These are phyloP conservation scores for Rhodomyrtus psidioides DNA, from an alignment of 441 rosid genomes.

Conservation along the genomic window DNA sequence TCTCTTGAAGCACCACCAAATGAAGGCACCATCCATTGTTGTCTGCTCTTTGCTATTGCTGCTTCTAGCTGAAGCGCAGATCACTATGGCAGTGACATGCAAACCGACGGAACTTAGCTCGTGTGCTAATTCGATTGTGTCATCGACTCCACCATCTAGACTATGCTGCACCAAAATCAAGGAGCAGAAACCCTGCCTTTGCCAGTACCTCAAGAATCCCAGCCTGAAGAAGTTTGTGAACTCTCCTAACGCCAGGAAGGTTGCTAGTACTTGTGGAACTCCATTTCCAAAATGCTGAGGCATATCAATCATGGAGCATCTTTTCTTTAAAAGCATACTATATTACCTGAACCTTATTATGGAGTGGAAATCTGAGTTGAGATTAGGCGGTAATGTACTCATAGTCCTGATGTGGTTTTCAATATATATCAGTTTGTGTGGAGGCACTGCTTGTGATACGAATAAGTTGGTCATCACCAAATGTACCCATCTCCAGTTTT, in stretches of 20 bases:
- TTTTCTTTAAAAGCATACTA: not conserved
- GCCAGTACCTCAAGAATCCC: constrained; percentile 71
- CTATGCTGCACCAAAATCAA: constrained; percentile 74
- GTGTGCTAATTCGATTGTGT: constrained; percentile 56
- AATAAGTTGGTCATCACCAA: not conserved
- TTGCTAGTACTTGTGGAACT: constrained; percentile 60
- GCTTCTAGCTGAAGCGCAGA: constrained; percentile 19
- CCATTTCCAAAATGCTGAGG: constrained; percentile 59
- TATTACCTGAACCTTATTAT: not conserved
- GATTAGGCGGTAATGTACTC: not conserved
- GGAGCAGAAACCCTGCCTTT: constrained; percentile 88
- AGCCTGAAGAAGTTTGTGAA: constrained; percentile 44
- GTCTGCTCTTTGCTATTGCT: constrained; percentile 30
- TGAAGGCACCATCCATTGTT: constrained; percentile 33
- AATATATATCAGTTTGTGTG: not conserved
- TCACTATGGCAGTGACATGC: constrained; percentile 60
- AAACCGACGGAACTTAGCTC: constrained; percentile 56
- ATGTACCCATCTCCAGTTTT: not conserved
- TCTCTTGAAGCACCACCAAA: constrained; percentile 1
- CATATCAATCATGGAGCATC: not conserved
- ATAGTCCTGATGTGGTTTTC: not conserved
- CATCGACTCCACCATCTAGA: constrained; percentile 48
- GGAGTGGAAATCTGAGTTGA: not conserved
- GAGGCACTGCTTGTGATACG: not conserved
- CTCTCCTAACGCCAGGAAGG: constrained; percentile 76